Conservation (phyloP, 257 asterid genomes). For the Nicotiana undulata region DNA sequence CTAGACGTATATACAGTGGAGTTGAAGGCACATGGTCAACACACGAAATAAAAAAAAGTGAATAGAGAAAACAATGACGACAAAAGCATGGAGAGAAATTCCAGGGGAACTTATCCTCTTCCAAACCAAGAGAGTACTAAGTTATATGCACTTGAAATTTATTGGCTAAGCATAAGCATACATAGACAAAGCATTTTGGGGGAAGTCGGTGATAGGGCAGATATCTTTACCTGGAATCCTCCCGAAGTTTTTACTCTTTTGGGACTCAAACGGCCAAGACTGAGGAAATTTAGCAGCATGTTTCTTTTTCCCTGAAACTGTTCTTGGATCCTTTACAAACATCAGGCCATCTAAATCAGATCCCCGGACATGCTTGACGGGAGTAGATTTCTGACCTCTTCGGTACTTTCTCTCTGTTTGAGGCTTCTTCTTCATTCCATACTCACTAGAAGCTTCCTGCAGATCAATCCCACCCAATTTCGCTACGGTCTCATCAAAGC, state of each 20-base stretch:
- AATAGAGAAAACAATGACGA: not conserved
- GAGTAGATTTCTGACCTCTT: constrained; percentile 22
- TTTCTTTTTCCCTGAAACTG: constrained; percentile 65
- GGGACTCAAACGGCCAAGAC: constrained; percentile 64
- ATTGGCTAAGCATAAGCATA: not conserved
- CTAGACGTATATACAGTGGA: constrained; percentile 8
- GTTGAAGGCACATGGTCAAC: constrained; percentile 15
- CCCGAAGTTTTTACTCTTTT: constrained; percentile 49
- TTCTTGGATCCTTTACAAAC: constrained; percentile 67
- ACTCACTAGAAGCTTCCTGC: constrained; percentile 73
- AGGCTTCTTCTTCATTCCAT: constrained; percentile 51
- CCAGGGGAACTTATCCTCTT: not conserved
- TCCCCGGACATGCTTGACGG: constrained; percentile 24
- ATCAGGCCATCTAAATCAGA: constrained; percentile 52
- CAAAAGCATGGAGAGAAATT: not conserved
- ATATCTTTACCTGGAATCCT: constrained; percentile 44
- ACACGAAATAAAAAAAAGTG: not conserved
- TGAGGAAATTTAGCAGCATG: constrained; percentile 41
- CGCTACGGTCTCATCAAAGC: constrained; percentile 38
- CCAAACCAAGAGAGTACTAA: not conserved
- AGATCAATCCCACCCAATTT: constrained; percentile 77
- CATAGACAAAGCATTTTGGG: not conserved
- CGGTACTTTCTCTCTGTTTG: constrained; percentile 31
- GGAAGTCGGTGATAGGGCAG: not conserved
- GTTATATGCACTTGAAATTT: not conserved